Evolutionary conservation across 2,329 filamentous ascomycete genomes (phyloP).

Genomic region (Apiospora kogelbergensis): DNA sequence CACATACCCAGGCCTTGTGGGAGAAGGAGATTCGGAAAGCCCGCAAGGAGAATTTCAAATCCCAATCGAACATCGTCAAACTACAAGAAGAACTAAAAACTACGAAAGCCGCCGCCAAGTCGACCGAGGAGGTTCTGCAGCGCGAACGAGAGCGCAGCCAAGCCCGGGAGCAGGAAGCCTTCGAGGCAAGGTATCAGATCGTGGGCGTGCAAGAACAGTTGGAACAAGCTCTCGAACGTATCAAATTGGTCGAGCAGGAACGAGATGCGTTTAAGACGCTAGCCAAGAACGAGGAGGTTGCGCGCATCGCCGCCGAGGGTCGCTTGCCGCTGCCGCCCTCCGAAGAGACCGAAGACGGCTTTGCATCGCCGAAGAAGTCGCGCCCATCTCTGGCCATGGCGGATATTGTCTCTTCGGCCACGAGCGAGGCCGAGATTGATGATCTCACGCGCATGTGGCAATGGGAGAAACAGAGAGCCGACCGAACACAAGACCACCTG

Average conservation of each 20-base stretch:
- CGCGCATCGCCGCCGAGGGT: constrained; percentile 71
- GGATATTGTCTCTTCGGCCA: constrained; percentile 54
- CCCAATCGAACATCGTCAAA: constrained; percentile 68
- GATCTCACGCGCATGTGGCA: constrained; percentile 52
- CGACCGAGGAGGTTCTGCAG: constrained; percentile 59
- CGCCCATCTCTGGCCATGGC: constrained; percentile 47
- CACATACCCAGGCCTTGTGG: constrained; percentile 66
- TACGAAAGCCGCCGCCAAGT: constrained; percentile 52
- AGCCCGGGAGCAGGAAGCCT: constrained; percentile 67
- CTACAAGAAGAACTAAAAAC: constrained; percentile 73
- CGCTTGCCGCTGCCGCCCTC: constrained; percentile 62
- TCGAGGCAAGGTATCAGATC: constrained; percentile 65
- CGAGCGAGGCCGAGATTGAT: constrained; percentile 59
- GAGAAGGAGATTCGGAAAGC: constrained; percentile 72
- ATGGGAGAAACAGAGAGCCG: constrained; percentile 62
- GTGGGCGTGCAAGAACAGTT: constrained; percentile 67
- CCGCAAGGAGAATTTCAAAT: constrained; percentile 73
- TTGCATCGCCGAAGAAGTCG: constrained; percentile 59
- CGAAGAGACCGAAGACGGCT: constrained; percentile 56
- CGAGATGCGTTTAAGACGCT: constrained; percentile 72
- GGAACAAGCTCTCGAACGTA: constrained; percentile 59
- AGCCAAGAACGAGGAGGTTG: constrained; percentile 71
- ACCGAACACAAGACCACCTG: constrained; percentile 69
- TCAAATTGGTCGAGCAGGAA: constrained; percentile 70
- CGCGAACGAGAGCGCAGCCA: constrained; percentile 63